Evolutionary conservation across 2,329 filamentous ascomycete species (phyloP).

Genomic region (Monosporascus sp.): DNA sequence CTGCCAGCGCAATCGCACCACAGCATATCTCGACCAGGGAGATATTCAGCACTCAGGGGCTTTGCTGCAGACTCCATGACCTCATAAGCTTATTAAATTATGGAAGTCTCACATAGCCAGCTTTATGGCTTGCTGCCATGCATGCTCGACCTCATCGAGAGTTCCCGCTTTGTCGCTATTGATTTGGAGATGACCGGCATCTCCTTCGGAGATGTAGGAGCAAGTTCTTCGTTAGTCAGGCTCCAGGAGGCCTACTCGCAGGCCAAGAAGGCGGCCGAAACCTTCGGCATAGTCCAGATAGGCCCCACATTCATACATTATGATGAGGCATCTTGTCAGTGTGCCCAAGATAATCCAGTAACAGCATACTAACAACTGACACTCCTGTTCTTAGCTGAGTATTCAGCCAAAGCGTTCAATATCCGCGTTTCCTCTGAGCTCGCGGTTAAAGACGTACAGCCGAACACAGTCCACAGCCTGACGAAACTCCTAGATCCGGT

Average conservation of each 20-base stretch:
- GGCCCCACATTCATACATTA: conserved; percentile 29
- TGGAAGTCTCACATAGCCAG: conserved; percentile 21
- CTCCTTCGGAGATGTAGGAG: not conserved
- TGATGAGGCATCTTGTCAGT: conserved; percentile 4
- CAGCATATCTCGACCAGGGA: too few species aligned
- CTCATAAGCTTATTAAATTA: conserved; percentile 3
- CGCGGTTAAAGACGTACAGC: not conserved
- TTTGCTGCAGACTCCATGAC: not conserved
- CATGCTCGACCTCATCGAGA: conserved; percentile 23
- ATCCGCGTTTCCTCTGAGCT: not conserved
- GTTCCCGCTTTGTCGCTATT: conserved; percentile 26
- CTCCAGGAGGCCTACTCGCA: conserved; percentile 20
- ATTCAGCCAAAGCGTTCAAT: conserved; percentile 22
- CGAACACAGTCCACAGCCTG: not conserved
- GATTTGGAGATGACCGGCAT: conserved; percentile 36
- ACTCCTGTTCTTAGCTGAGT: conserved; percentile 6
- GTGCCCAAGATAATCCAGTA: not conserved
- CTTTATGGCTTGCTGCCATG: conserved; percentile 24
- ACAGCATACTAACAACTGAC: conserved; percentile 4
- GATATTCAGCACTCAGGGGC: not conserved
- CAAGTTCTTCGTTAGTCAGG: not conserved
- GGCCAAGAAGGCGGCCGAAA: conserved; percentile 22
- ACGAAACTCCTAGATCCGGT: not conserved
- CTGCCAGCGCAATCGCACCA: too few species aligned
- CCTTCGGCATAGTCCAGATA: conserved; percentile 29